These are phyloP conservation scores for Perilla frutescens DNA, from an alignment of 257 asterid genomes.

Conservation along the genomic window DNA sequence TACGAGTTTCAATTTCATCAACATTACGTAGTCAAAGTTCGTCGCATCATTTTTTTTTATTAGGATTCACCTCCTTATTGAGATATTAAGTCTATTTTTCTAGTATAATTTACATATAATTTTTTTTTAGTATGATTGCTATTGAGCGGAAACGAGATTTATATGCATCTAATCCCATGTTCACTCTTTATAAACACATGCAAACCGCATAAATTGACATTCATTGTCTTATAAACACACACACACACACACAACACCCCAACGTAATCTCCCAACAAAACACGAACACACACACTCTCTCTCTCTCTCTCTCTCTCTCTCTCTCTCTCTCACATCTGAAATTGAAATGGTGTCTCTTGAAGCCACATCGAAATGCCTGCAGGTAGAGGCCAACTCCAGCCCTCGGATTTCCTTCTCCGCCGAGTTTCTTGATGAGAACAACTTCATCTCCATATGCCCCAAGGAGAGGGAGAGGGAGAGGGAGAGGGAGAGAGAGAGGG, in stretches of 20 bases:
- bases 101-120: too few species aligned
- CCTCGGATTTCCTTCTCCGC: conserved; percentile 82
- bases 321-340: not conserved
- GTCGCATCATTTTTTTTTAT: too few species aligned
- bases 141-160: not conserved
- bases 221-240: conserved; percentile 28
- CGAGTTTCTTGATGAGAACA: conserved; percentile 74
- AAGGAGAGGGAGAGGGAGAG: conserved; percentile 26
- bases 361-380: conserved; percentile 24
- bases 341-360: conserved; percentile 56
- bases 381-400: conserved; percentile 41
- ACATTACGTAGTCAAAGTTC: too few species aligned
- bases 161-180: not conserved
- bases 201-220: conserved; percentile 11
- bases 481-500: too few species aligned
- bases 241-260: not conserved
- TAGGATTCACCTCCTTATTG: too few species aligned
- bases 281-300: not conserved
- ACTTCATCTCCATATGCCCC: conserved; percentile 73
- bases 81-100: too few species aligned
- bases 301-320: not conserved
- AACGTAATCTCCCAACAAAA: not conserved
- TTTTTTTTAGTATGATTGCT: too few species aligned
- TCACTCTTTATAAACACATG: conserved; percentile 52
- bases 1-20: too few species aligned